A percentile compares a stretch with the other conserved stretches of the same genome.
Conservation (phyloP, 2,329 filamentous ascomycete species). For the Huntiella bhutanensis region DNA sequence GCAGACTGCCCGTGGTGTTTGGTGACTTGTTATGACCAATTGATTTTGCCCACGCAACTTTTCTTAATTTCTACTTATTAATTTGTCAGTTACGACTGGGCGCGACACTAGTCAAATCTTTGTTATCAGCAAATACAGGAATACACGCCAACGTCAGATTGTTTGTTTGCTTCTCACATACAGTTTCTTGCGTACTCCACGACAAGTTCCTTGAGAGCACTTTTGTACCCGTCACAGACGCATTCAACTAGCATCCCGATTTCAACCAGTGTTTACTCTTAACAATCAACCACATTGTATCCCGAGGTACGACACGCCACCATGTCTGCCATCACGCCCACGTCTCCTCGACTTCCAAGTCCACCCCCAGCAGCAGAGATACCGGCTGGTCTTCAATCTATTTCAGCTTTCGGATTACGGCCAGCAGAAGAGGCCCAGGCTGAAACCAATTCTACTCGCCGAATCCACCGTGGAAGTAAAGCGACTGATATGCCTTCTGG, state of each 20-base stretch:
- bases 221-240: background rate
- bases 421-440: conserved; percentile 36
- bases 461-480: conserved; percentile 83
- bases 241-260: background rate
- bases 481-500: conserved; percentile 85
- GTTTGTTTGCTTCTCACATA: background rate
- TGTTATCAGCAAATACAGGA: background rate
- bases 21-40: background rate
- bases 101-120: background rate
- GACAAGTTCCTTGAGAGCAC: background rate
- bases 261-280: background rate
- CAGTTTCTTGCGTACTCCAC: background rate
- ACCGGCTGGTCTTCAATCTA: conserved; percentile 63
- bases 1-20: background rate
- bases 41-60: background rate
- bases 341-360: conserved; percentile 81
- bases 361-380: conserved; percentile 90
- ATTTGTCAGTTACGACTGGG: background rate
- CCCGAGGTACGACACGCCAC: background rate
- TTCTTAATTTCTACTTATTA: background rate
- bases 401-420: conserved; percentile 32
- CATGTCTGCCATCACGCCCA: conserved; percentile 42
- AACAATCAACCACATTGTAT: background rate
- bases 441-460: conserved; percentile 57
- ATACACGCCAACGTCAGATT: background rate